A percentile compares a stretch with the other conserved stretches of the same genome.
phyloP scores from a whole-genome alignment of 2,329 filamentous ascomycete species.

The Pseudogymnoascus pannorum region DNA sequence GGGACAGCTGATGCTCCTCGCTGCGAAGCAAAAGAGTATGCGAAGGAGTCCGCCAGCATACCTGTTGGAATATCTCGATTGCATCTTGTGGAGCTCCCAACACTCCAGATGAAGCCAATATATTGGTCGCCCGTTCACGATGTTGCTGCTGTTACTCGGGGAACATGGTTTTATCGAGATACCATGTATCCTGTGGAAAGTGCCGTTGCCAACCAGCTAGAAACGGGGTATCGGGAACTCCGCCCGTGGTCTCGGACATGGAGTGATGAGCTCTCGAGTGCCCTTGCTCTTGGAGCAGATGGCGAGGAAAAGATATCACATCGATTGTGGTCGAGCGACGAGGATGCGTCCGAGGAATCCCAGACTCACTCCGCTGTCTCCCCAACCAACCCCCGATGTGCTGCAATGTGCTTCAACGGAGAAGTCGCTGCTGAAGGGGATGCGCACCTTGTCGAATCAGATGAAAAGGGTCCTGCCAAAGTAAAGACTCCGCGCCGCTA shows the following conservation, averaged over 20 bases:
- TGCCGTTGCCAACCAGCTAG: conserved; percentile 80
- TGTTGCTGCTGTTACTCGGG: conserved; percentile 70
- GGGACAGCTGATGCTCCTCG: conserved; percentile 18
- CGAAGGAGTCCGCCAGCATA: conserved; percentile 43
- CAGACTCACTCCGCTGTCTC: conserved; percentile 17
- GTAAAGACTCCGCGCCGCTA: conserved; percentile 44
- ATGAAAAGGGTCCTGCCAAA: conserved; percentile 13
- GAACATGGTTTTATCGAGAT: conserved; percentile 96
- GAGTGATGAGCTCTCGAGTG: conserved; percentile 83
- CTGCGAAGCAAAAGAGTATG: conserved; percentile 27
- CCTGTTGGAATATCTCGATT: conserved; percentile 85
- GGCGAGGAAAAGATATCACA: conserved; percentile 90
- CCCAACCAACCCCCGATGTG: conserved; percentile 49
- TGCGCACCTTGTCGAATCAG: conserved; percentile 23
- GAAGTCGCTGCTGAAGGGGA: conserved; percentile 51
- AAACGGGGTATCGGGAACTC: conserved; percentile 81
- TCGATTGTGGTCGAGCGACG: conserved; percentile 63
- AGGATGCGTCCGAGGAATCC: conserved; percentile 30
- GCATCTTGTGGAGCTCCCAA: conserved; percentile 78
- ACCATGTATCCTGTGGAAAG: conserved; percentile 87
- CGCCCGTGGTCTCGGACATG: conserved; percentile 88
- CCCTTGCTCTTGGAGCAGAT: conserved; percentile 78
- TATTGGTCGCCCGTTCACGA: conserved; percentile 97
- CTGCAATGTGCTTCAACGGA: conserved; percentile 51
- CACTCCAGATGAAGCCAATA: conserved; percentile 85